Evolutionary conservation across 148 eudicot species (phyloP).

Genomic region (Pharnaceum exiguum): DNA sequence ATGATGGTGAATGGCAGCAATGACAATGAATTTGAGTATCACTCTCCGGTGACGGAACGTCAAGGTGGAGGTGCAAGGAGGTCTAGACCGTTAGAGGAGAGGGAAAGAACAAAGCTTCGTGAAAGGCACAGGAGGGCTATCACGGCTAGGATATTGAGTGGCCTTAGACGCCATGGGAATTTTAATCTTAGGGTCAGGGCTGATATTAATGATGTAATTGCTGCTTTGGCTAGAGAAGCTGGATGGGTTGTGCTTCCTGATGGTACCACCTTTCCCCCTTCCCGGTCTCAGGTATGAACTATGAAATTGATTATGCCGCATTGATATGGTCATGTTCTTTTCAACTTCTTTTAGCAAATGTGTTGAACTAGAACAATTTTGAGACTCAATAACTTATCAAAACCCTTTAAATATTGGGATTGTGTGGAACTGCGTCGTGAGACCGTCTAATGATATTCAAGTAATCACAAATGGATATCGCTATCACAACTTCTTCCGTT

Average conservation of each 20-base stretch:
- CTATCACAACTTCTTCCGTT: too few relatives aligned
- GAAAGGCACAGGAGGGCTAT: conserved; percentile 97
- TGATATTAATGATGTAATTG: conserved; percentile 95
- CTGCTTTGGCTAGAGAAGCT: conserved; percentile 98
- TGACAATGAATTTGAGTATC: conserved; percentile 46
- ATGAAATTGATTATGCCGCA: too few relatives aligned
- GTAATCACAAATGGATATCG: too few relatives aligned
- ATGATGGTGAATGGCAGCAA: conserved; percentile 37
- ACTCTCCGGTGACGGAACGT: conserved; percentile 60
- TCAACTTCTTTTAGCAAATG: not conserved
- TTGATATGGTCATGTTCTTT: too few relatives aligned
- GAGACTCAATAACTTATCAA: too few relatives aligned
- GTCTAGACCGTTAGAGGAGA: conserved; percentile 90
- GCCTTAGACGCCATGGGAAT: conserved; percentile 94
- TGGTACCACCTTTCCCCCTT: conserved; percentile 96
- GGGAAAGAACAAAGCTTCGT: conserved; percentile 92
- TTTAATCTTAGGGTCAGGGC: conserved; percentile 98
- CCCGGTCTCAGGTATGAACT: conserved; percentile 68
- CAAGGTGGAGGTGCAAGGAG: conserved; percentile 60
- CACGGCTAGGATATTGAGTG: conserved; percentile 89
- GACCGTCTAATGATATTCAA: too few relatives aligned
- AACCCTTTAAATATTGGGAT: too few relatives aligned
- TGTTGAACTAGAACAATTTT: too few relatives aligned
- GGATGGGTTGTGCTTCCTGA: conserved; percentile 99
- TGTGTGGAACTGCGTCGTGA: too few relatives aligned